Conservation (phyloP, 139 green algal species). For the Chlamydomonas schloesseri region DNA sequence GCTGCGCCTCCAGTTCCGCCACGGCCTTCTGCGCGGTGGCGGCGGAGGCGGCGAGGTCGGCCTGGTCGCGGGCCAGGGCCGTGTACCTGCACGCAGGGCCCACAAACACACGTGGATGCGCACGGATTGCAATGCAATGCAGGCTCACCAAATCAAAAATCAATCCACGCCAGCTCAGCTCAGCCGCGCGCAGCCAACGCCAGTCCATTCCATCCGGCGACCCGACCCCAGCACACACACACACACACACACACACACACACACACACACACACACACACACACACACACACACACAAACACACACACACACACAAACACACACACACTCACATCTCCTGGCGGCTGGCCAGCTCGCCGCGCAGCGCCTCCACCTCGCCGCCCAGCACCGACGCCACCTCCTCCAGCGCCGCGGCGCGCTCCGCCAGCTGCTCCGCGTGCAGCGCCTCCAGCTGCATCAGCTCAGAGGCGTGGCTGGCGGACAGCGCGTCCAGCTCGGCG, state of each 20-base stretch:
- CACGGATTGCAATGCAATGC: too few relatives aligned
- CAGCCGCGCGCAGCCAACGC: too few relatives aligned
- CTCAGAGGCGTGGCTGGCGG: background rate
- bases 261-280: too few relatives aligned
- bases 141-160: too few relatives aligned
- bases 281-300: too few relatives aligned
- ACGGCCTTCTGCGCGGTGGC: background rate
- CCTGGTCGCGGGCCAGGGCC: background rate
- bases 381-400: background rate
- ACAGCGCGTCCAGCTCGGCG: background rate
- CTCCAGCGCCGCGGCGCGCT: background rate
- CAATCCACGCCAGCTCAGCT: too few relatives aligned
- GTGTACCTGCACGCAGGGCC: constrained; percentile 7
- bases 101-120: too few relatives aligned
- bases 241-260: too few relatives aligned
- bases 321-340: constrained; percentile 24
- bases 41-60: background rate
- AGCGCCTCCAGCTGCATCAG: background rate
- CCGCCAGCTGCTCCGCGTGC: constrained; percentile 1
- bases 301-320: too few relatives aligned
- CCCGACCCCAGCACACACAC: too few relatives aligned
- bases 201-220: too few relatives aligned
- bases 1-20: constrained; percentile 7
- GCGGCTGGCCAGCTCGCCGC: background rate
- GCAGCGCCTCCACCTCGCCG: constrained; percentile 23